Conservation (phyloP, 805 yeast genomes). For the Candida palmyrensis region DNA sequence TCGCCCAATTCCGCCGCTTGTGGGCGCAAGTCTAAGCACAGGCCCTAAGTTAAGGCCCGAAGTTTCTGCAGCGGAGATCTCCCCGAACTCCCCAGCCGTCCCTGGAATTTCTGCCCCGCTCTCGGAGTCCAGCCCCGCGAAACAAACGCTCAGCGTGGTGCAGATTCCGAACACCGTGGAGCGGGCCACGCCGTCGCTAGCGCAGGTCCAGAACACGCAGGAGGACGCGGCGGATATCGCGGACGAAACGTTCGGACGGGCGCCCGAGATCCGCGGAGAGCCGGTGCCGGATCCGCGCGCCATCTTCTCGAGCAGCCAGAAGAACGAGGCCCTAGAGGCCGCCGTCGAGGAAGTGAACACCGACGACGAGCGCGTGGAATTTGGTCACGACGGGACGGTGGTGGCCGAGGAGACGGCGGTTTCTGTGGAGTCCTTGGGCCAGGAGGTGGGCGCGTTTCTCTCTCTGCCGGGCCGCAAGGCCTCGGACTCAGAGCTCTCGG, state of each 20-base stretch:
- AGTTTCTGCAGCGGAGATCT: too few relatives aligned
- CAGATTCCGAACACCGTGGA: slow-evolving; percentile 19
- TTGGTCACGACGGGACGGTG: not conserved
- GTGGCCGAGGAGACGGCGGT: not conserved
- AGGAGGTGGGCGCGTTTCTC: too few relatives aligned
- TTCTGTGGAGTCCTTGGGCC: too few relatives aligned
- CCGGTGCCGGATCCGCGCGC: too few relatives aligned
- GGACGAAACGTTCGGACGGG: slow-evolving; percentile 6
- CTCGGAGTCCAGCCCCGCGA: slow-evolving; percentile 1
- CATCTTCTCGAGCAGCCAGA: not conserved
- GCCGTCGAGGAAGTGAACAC: slow-evolving; percentile 12
- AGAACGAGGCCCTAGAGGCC: too few relatives aligned
- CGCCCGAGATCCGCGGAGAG: too few relatives aligned
- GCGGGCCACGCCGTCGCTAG: slow-evolving; percentile 12
- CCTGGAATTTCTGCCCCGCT: not conserved
- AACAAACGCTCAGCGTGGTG: slow-evolving; percentile 6
- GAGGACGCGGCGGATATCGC: slow-evolving; percentile 17
- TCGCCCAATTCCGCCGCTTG: not conserved
- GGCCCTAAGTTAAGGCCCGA: too few relatives aligned
- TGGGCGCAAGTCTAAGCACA: too few relatives aligned
- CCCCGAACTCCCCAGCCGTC: not conserved
- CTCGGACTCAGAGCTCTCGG: too few relatives aligned
- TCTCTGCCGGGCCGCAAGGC: too few relatives aligned
- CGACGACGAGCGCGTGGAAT: slow-evolving; percentile 5
- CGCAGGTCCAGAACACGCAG: slow-evolving; percentile 31